These are phyloP conservation scores for Casaregolazyma lundiana DNA, from an alignment of 1,139 yeast genomes.

Conservation along the genomic window DNA sequence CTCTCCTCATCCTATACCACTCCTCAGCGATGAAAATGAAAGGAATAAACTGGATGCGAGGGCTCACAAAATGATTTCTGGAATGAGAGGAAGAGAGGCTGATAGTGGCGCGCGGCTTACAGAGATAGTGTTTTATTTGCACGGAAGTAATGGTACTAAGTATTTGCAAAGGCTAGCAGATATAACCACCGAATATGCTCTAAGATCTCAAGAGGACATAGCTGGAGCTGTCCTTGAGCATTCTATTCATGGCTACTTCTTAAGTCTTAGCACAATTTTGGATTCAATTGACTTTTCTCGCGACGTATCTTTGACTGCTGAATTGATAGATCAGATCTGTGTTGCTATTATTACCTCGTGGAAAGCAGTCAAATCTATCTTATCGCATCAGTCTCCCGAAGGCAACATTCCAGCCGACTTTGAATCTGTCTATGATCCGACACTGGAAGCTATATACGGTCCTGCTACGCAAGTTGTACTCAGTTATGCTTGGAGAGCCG, in stretches of 20 bases:
- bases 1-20: constrained; percentile 40
- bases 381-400: constrained; percentile 66
- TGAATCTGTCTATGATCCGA: constrained; percentile 35
- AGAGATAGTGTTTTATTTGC: constrained; percentile 40
- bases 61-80: constrained; percentile 45
- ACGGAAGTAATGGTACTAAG: constrained; percentile 20
- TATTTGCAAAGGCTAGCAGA: constrained; percentile 36
- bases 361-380: constrained; percentile 49
- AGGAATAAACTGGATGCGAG: constrained; percentile 34
- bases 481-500: constrained; percentile 77
- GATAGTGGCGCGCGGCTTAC: constrained; percentile 77
- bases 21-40: constrained; percentile 17
- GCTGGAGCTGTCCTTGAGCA: constrained; percentile 41
- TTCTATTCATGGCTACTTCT: constrained; percentile 64
- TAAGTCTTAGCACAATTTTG: constrained; percentile 50
- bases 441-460: constrained; percentile 40
- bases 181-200: constrained; percentile 31
- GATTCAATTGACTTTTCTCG: constrained; percentile 24
- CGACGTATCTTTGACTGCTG: constrained; percentile 14
- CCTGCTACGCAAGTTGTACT: constrained; percentile 58
- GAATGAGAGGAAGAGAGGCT: constrained; percentile 64
- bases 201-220: constrained; percentile 33
- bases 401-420: constrained; percentile 49
- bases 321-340: constrained; percentile 25
- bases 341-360: constrained; percentile 42